Base-by-base conservation (phyloP, 495 filamentous ascomycete genomes). In the Darksidea phi region DNA sequence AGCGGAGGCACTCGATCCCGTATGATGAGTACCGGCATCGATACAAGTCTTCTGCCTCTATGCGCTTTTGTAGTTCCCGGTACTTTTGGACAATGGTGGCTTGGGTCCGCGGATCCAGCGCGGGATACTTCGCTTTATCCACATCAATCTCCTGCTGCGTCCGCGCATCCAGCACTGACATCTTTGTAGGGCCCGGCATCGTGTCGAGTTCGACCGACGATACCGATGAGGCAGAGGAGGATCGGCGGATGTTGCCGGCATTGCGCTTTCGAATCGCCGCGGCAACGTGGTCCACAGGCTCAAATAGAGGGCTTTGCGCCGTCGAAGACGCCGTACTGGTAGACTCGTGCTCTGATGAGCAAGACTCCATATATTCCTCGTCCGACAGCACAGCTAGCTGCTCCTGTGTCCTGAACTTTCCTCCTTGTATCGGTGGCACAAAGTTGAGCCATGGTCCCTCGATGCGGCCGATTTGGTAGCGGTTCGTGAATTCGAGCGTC, bases 391-490 rank as follows among this genome's bases (percentile, higher is more conserved):
- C 3, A 18, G 70, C 66, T 7, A 50, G 50, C 32, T 69, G 65
- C 53, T 83, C 75, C 20, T 70, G 81, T 3, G 76, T 73, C 62
- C 89, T 83, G 74, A 95, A 97, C 62, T 78, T 82, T 24, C 94
- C 94, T 52, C 92, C 93, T 72, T 97, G 95, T 48, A 98, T 90
- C 6, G 94, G 94, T 17, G 94, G 92, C 6, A 88, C 69, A 73
- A 96, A 96, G 71, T 96, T 96, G 54, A 78, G 75, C 94, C 94
- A 98, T 56, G 75, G 78, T 26, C 89, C 90, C 68, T 93, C 82
- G 43, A 96, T 82, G 61, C 80, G 81, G 45, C 94, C 94, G 71
- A 98, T 91, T 54, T 90, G 85, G 71, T 89, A 98, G 50, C 79
- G 80, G 28, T 82, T 72, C 90, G 97, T 97, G 67, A 81, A 84